Conservation (phyloP, 2,329 filamentous ascomycete genomes). For the Catunica adiposa region DNA sequence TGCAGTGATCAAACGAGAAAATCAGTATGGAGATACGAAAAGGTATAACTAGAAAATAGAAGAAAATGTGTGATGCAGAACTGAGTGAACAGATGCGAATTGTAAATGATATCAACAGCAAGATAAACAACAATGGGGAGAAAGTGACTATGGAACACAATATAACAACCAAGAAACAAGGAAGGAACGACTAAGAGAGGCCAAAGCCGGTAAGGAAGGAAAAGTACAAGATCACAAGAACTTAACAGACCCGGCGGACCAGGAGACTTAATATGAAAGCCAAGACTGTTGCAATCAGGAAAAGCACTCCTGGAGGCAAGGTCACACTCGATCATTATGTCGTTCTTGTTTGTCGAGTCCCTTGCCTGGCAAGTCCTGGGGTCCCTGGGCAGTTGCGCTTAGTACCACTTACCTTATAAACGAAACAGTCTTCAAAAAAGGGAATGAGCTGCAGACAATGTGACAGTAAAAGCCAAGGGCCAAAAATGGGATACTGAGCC, state of each 20-base stretch:
- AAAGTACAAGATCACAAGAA: slow-evolving; percentile 1
- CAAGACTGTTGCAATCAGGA: too few relatives aligned
- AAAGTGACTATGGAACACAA: slow-evolving; percentile 7
- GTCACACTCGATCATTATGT: too few relatives aligned
- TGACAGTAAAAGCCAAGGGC: background rate
- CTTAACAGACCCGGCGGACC: background rate
- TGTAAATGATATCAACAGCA: background rate
- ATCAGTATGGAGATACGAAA: background rate
- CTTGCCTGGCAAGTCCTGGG: too few relatives aligned
- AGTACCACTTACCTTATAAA: too few relatives aligned
- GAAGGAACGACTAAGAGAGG: background rate
- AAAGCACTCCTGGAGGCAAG: background rate
- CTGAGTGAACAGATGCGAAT: slow-evolving; percentile 1
- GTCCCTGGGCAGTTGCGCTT: too few relatives aligned
- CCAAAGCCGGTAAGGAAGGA: background rate
- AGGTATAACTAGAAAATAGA: slow-evolving; percentile 3
- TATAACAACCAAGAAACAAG: slow-evolving; percentile 7
- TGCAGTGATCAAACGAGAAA: background rate
- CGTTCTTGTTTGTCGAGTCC: too few relatives aligned
- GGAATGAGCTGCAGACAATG: background rate
- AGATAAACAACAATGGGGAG: background rate
- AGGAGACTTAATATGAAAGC: background rate
- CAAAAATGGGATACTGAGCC: background rate
- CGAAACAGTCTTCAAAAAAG: background rate
- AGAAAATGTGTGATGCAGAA: background rate